Base-by-base conservation (phyloP, 192 early-diverging fungal species). In the Dimargaris cristalligena region DNA sequence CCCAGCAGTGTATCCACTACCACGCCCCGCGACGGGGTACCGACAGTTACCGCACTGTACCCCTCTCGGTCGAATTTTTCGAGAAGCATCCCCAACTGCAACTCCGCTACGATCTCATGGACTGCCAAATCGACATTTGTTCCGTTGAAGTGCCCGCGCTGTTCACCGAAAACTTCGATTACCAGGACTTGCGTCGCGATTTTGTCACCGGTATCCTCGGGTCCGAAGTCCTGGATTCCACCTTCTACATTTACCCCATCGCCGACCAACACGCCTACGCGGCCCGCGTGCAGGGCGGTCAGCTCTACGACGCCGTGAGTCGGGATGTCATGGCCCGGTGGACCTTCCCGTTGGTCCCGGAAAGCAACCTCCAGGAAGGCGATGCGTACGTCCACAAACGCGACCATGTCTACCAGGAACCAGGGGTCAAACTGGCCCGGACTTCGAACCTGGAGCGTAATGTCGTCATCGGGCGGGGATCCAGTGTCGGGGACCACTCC, bases 81-180 rank as follows among this genome's bases (percentile, higher is more conserved):
- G 69, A 77, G 48, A 76, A 76, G n/a, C 75, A 76, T 54, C 69
- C 79, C 3, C 80, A 89, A 50, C 67, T 97, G 22, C 76, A 87
- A 63, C 65, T 93, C 58, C 79, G 87, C n/a, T 89, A 87, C 60
- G 92, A 98, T 66, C 70, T 98, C 47, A 85, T 94, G 44, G 95
- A 99, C 73, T 88, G 85, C 64, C 85, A 83, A 23, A 75, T 99
- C 49, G 91, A 90, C 58, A 89, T 98, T 47, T 98, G 95, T 74
- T 86, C 90, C 14, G 77, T 89, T 4, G 90, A 92, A 54, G 89
- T 92, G 4, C 85, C 89, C 26, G 81, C 90, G 1, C 75, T 94
- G 56, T 95, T 96, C 62, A 89, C 85, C 10, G 93, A 98, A 65
- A 96, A 96, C 74, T 96, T 95, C 76, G 95, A 98, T 74, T 98